Evolutionary conservation across 2,329 filamentous ascomycete species (phyloP), one percentile per base, ranked within the genome.

Genomic region (Colletotrichum sp.): DNA sequence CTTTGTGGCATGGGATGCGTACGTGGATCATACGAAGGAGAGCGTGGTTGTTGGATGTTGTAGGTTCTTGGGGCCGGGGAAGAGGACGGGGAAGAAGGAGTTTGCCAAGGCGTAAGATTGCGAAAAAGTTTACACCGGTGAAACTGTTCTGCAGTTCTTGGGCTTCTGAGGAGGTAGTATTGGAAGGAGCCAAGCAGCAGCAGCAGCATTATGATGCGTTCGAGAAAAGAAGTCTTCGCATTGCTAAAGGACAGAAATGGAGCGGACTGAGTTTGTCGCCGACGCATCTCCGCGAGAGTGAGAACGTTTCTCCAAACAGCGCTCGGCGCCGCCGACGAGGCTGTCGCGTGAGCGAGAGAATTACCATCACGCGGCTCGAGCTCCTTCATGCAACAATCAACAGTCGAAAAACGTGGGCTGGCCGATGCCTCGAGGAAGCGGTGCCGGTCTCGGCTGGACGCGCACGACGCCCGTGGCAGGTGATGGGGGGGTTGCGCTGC

Each of bases 291-390:
- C 44, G 10, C 44, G 12, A 52, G 10, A 13, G 21, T 57, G 55
- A 21, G 55, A 59, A 26, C 7, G 13, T 28, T 28, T 26, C 7
- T 62, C 12, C 18, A 21, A 36, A 1, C 9, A 9, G 34, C 28
- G 13, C n/a, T 36, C 59, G 59, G 30, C 59, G n/a, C 59, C 59
- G 59, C 59, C 59, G 30, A 36, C 8, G 59, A 62, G 59, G 59
- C 59, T 32, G 59, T 21, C 26, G 30, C 32, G 6, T 24, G n/a
- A 24, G 8, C 6, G 28, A 15, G 0, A 7, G 21, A 28, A 0
- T 12, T 15, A n/a, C 26, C 59, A 26, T 36, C n/a, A 21, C 44
- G 30, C n/a, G 26, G 59, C 59, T 21, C 59, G 18, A n/a, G 30
- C 59, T 34, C 9, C 28, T 62, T 34, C 30, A 62, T 62, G 59